phyloP scores from a whole-genome alignment of 139 green algal genomes.

The Edaphochlamys debaryana region DNA sequence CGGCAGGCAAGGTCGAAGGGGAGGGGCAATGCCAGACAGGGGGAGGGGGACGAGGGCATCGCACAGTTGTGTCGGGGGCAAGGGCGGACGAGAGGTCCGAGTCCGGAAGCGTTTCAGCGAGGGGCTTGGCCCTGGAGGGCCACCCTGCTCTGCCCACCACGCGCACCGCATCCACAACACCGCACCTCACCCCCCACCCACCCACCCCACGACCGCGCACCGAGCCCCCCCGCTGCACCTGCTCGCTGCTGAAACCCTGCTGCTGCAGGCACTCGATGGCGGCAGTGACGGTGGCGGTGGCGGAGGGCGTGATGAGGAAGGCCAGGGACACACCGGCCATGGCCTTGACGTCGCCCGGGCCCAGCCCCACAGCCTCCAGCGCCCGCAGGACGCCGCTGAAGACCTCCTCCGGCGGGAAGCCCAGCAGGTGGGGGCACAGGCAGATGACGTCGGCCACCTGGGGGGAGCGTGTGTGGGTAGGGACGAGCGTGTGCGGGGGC shows the following conservation, averaged over 20 bases:
- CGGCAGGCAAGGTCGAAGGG: too few relatives aligned
- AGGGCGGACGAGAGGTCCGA: too few relatives aligned
- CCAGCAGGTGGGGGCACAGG: slow-evolving; percentile 47
- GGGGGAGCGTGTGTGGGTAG: background rate
- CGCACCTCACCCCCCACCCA: too few relatives aligned
- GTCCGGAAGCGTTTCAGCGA: too few relatives aligned
- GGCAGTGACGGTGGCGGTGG: slow-evolving; percentile 17
- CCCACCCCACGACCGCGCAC: too few relatives aligned
- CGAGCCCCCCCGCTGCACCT: too few relatives aligned
- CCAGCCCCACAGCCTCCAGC: slow-evolving; percentile 28
- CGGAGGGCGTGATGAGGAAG: slow-evolving; percentile 38
- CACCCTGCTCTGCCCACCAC: too few relatives aligned
- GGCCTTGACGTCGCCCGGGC: background rate
- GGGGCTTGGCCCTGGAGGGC: too few relatives aligned
- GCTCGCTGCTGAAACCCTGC: slow-evolving; percentile 7
- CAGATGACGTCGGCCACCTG: slow-evolving; percentile 38
- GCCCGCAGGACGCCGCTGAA: slow-evolving; percentile 31
- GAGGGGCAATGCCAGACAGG: too few relatives aligned
- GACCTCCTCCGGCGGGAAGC: slow-evolving; percentile 37
- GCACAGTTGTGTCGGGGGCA: too few relatives aligned
- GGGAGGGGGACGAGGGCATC: too few relatives aligned
- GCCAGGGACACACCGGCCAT: slow-evolving; percentile 20
- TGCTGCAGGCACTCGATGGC: slow-evolving; percentile 45
- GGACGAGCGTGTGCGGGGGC: background rate
- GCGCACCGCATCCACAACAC: too few relatives aligned